These are phyloP conservation scores for Aspergillus awamori DNA, from an alignment of 2,329 filamentous ascomycete species.

Conservation along the genomic window DNA sequence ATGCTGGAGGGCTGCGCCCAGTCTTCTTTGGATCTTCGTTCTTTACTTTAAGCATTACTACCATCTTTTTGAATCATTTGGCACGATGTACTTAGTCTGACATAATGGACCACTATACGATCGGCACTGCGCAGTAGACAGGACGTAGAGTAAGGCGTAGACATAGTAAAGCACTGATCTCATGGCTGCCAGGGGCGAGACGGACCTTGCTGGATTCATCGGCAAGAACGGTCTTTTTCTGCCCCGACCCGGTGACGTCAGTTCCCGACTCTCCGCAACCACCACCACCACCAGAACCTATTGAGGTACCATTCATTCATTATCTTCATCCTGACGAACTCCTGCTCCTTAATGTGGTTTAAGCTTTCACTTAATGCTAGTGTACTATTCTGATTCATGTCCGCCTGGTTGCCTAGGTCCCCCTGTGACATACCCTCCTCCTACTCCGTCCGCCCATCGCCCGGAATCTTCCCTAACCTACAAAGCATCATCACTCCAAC, in stretches of 20 bases:
- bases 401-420: too few species aligned
- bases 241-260: not conserved
- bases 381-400: too few species aligned
- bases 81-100: constrained; percentile 26
- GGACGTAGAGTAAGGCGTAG: too few species aligned
- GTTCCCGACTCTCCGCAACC: not conserved
- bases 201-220: not conserved
- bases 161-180: too few species aligned
- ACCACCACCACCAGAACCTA: too few species aligned
- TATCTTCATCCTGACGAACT: too few species aligned
- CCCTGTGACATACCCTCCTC: not conserved
- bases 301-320: too few species aligned
- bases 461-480: too few species aligned
- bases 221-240: not conserved
- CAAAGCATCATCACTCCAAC: too few species aligned
- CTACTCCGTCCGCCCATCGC: not conserved
- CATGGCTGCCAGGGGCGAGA: too few species aligned
- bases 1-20: constrained; percentile 52
- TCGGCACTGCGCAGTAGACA: not conserved
- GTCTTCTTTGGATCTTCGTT: constrained; percentile 28
- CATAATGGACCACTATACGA: constrained; percentile 11
- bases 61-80: constrained; percentile 24
- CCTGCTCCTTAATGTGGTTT: too few species aligned
- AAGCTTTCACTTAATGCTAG: too few species aligned
- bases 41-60: constrained; percentile 16